Evolutionary conservation across 768 basidiomycete species (phyloP), one percentile per base, ranked within the genome.

Genomic region (Auricularia cornea): DNA sequence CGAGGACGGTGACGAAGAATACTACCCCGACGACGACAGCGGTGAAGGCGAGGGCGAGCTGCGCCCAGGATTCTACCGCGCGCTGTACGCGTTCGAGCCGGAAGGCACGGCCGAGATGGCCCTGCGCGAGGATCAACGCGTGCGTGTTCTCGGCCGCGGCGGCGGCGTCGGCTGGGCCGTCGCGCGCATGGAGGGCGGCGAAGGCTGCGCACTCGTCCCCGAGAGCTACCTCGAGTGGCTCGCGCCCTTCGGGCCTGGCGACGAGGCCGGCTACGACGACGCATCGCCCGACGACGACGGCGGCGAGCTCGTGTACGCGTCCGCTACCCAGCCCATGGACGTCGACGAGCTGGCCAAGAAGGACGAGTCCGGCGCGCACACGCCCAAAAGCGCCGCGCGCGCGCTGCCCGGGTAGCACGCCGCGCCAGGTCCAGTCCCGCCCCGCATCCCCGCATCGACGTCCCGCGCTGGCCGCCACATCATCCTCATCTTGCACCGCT

Each of bases 31-130:
- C 29, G 61, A 41, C 32, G 60, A n/a, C n/a, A n/a, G n/a, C n/a
- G n/a, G n/a, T n/a, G n/a, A 62, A 2, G 65, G 65, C 3, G 48
- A 56, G n/a, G 63, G 44, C 23, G 79, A 78, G 48, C 79, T 90
- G 2, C 74, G 78, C 26, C 88, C 91, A 0, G 92, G 92, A 0
- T 64, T 88, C 1, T 94, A 94, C 69, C 83, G 87, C 18, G 90
- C 92, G 8, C 14, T 91, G 72, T 94, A 88, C 66, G 79, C 84
- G 3, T 93, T 94, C 66, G 85, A 86, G 64, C 88, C 89, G 0
- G 89, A 92, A 68, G 87, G 90, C 2, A 84, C 83, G 20, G 88
- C 89, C 35, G 92, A 94, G 83, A 91, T 93, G 89, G 78, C 78
- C 52, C 74, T 94, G 62, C 83, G 80, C 66, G 89, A 91, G 73